Conservation (phyloP, 257 asterid species). For the Solanum arcanum region DNA sequence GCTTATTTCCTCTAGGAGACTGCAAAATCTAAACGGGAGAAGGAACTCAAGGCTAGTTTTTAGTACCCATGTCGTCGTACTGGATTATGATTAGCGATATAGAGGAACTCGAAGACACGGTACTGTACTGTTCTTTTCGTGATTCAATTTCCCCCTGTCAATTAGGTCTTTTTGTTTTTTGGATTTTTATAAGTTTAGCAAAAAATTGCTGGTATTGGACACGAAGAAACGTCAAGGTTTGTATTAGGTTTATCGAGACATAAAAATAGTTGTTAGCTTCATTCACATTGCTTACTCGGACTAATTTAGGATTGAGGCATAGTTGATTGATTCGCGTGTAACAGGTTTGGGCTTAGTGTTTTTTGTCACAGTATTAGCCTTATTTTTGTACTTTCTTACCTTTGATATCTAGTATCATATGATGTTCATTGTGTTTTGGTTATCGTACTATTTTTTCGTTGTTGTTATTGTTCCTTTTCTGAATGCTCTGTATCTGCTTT, state of each 20-base stretch:
- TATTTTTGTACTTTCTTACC: background rate
- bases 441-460: background rate
- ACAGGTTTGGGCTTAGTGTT: background rate
- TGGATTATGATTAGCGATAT: slow-evolving; percentile 17
- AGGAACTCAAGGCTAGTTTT: background rate
- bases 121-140: background rate
- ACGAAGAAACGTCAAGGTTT: background rate
- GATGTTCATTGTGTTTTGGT: background rate
- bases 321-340: background rate
- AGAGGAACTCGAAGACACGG: slow-evolving; percentile 27
- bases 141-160: background rate
- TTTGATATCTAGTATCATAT: background rate
- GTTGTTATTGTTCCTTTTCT: background rate
- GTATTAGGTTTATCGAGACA: background rate
- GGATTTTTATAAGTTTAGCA: background rate
- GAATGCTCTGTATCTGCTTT: background rate
- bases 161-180: background rate
- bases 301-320: background rate
- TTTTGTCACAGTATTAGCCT: background rate
- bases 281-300: background rate
- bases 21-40: background rate
- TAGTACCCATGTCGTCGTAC: slow-evolving; percentile 11
- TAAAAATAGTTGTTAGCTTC: background rate
- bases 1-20: background rate
- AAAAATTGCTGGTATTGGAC: background rate